These are phyloP conservation scores for Penicillium ucsense DNA, from an alignment of 495 filamentous ascomycete species.

Conservation along the genomic window DNA sequence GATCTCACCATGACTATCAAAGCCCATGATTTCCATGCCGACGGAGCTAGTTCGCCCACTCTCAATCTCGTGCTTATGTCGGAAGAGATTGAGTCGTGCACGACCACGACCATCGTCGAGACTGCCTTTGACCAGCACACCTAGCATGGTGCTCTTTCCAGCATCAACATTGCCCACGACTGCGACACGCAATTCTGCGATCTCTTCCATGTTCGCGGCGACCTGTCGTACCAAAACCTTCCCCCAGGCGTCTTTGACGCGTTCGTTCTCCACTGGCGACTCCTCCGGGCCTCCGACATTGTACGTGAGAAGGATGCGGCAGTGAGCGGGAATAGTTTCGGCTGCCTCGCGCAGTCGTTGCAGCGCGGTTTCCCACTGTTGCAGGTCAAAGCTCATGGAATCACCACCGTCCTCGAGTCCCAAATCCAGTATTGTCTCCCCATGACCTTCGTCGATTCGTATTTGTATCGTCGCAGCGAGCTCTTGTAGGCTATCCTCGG, in stretches of 20 bases:
- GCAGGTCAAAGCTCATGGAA: conserved; percentile 69
- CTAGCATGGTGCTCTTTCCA: conserved; percentile 93
- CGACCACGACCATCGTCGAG: conserved; percentile 93
- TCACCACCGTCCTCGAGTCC: conserved; percentile 90
- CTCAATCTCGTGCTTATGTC: conserved; percentile 96
- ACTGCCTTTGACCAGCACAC: conserved; percentile 89
- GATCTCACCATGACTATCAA: conserved; percentile 80
- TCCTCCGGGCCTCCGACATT: conserved; percentile 78
- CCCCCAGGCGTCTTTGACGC: conserved; percentile 62
- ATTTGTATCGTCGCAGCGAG: conserved; percentile 52
- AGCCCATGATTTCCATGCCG: conserved; percentile 98
- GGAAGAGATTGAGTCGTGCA: conserved; percentile 91
- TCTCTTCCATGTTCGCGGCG: conserved; percentile 67
- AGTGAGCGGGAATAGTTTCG: conserved; percentile 58
- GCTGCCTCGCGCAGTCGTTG: conserved; percentile 57
- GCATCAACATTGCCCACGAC: conserved; percentile 98
- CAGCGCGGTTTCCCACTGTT: conserved; percentile 72
- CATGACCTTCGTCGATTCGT: conserved; percentile 75
- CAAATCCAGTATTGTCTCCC: conserved; percentile 85
- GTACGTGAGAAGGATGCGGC: conserved; percentile 71
- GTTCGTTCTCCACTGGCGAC: conserved; percentile 48
- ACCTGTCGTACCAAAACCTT: conserved; percentile 74
- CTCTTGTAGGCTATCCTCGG: conserved; percentile 49
- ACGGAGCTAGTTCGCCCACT: conserved; percentile 92
- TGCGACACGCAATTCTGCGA: conserved; percentile 93